phyloP scores from a whole-genome alignment of 2,329 filamentous ascomycete genomes.

The Pseudogymnoascus sp. region DNA sequence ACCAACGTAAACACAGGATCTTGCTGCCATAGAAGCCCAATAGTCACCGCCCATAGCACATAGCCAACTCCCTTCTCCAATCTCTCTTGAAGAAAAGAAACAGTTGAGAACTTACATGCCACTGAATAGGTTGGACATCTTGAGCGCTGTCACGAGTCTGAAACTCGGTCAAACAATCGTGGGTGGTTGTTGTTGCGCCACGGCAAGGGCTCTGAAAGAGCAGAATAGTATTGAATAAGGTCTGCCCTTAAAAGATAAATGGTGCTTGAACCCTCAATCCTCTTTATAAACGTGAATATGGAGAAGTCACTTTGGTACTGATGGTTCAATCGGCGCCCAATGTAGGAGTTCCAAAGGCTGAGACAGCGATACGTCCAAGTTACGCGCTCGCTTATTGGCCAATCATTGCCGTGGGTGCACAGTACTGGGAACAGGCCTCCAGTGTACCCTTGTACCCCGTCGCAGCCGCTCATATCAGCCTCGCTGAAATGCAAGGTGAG shows the following conservation, averaged over 20 bases:
- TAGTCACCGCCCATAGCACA: neutral
- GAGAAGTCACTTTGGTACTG: conserved; percentile 2
- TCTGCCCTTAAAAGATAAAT: neutral
- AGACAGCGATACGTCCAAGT: conserved; percentile 7
- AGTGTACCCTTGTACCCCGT: neutral
- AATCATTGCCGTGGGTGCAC: neutral
- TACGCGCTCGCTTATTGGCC: conserved; percentile 3
- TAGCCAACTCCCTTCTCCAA: neutral
- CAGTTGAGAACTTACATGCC: conserved; percentile 25
- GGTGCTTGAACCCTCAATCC: neutral
- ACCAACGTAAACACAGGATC: neutral
- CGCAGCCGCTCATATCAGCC: conserved; percentile 5
- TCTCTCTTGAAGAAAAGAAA: neutral
- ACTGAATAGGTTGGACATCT: conserved; percentile 29
- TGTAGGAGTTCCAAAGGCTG: conserved; percentile 7
- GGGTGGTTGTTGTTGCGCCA: conserved; percentile 2
- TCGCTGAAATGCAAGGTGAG: neutral
- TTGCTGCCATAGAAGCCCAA: neutral
- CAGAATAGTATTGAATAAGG: neutral
- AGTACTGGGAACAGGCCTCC: neutral
- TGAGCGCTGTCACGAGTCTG: conserved; percentile 2
- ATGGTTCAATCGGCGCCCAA: neutral
- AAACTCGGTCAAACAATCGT: conserved; percentile 6
- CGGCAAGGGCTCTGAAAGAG: neutral
- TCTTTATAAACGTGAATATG: conserved; percentile 4